Conservation (phyloP, 2,329 filamentous ascomycete genomes). For the Penicillium palitans region DNA sequence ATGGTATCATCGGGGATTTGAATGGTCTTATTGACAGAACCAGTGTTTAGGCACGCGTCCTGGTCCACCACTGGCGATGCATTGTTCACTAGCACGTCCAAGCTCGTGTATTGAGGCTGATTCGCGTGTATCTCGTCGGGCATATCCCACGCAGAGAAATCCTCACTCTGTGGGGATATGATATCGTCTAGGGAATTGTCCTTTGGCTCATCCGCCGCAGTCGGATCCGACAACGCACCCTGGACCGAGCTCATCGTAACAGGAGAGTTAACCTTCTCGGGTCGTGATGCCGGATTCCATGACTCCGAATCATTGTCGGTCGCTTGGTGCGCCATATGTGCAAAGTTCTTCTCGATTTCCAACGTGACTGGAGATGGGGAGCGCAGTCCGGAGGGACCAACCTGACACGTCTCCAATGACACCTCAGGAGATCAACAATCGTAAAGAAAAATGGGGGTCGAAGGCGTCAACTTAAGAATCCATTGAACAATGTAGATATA, state of each 20-base stretch:
- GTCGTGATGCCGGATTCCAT: conserved; percentile 59
- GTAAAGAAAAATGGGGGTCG: conserved; percentile 12
- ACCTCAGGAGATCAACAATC: conserved; percentile 27
- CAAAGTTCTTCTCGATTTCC: conserved; percentile 8
- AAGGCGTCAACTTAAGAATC: conserved; percentile 14
- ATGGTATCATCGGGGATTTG: neutral
- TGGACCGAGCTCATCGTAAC: conserved; percentile 13
- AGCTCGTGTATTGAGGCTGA: conserved; percentile 8
- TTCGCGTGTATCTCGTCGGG: conserved; percentile 9
- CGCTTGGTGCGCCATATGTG: conserved; percentile 28
- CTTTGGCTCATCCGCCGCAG: conserved; percentile 17
- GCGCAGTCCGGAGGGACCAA: conserved; percentile 19
- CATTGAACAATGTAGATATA: conserved; percentile 17
- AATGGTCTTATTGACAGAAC: neutral
- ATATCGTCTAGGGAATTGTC: conserved; percentile 13
- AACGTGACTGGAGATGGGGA: conserved; percentile 12
- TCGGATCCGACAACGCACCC: conserved; percentile 15
- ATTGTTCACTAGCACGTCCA: conserved; percentile 6
- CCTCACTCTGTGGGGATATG: conserved; percentile 19
- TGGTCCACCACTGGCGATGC: neutral
- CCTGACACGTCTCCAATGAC: conserved; percentile 34
- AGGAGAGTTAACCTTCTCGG: conserved; percentile 36
- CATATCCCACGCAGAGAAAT: conserved; percentile 24
- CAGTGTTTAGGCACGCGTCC: neutral
- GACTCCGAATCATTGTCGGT: conserved; percentile 31